Evolutionary conservation across 2,329 filamentous ascomycete species (phyloP).

Genomic region (Verticillium isaacii): DNA sequence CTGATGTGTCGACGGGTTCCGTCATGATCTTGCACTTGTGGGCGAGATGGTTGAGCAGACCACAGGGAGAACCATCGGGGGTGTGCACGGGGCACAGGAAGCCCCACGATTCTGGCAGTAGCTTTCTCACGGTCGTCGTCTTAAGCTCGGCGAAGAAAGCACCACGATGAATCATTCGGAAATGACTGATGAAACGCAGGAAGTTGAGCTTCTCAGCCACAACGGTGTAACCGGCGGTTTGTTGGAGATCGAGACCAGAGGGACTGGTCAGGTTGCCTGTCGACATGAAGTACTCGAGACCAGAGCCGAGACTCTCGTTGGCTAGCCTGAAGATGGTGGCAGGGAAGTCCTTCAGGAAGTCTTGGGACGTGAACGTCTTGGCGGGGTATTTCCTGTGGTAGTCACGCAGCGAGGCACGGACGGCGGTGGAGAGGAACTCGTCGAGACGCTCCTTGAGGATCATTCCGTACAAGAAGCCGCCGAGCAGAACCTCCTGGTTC

Average conservation of each 20-base stretch:
- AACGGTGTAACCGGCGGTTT: slow-evolving; percentile 90
- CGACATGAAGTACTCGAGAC: slow-evolving; percentile 91
- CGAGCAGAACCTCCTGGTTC: slow-evolving; percentile 91
- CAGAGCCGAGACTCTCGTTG: slow-evolving; percentile 83
- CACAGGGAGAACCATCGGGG: slow-evolving; percentile 91
- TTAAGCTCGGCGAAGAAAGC: slow-evolving; percentile 98
- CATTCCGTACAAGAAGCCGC: slow-evolving; percentile 90
- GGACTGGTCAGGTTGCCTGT: slow-evolving; percentile 91
- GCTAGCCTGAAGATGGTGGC: slow-evolving; percentile 72
- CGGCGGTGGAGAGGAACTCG: slow-evolving; percentile 65
- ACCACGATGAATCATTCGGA: slow-evolving; percentile 98
- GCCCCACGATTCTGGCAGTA: slow-evolving; percentile 95
- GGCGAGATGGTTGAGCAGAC: slow-evolving; percentile 88
- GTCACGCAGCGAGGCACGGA: slow-evolving; percentile 51
- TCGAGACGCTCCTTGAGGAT: slow-evolving; percentile 93
- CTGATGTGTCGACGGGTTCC: slow-evolving; percentile 65
- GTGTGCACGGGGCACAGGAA: slow-evolving; percentile 98
- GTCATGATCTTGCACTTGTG: slow-evolving; percentile 94
- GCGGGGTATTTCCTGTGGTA: slow-evolving; percentile 51
- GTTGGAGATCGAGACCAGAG: slow-evolving; percentile 89
- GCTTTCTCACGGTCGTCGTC: slow-evolving; percentile 92
- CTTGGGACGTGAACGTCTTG: slow-evolving; percentile 70
- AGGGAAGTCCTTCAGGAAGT: slow-evolving; percentile 77
- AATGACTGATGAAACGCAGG: slow-evolving; percentile 95
- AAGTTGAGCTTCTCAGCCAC: slow-evolving; percentile 99